Evolutionary conservation across 495 filamentous ascomycete species (phyloP).

Genomic region (Annulohypoxylon maeteangense): DNA sequence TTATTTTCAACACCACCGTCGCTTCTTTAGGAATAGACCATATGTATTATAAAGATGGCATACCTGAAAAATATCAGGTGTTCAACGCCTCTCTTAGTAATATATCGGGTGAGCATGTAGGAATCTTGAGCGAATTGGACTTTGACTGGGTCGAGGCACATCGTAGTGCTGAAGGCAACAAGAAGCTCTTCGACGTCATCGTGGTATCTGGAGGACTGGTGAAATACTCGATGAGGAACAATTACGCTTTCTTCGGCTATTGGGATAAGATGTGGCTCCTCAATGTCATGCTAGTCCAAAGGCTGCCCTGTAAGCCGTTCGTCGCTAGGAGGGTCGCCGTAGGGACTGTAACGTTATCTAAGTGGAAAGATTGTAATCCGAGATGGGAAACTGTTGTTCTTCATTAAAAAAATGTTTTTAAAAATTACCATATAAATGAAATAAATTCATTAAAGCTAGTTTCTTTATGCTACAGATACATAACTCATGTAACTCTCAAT

Average conservation of each 20-base stretch:
- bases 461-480: too few relatives aligned
- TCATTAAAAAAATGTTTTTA: neutral
- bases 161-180: neutral
- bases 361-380: constrained; percentile 1
- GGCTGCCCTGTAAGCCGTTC: neutral
- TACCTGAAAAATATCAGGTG: neutral
- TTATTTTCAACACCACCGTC: constrained; percentile 6
- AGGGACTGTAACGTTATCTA: neutral
- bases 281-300: neutral
- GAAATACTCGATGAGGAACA: neutral
- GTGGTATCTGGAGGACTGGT: neutral
- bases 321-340: constrained; percentile 2
- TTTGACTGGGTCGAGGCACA: neutral
- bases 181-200: neutral
- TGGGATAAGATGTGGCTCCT: neutral
- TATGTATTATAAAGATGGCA: neutral
- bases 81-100: neutral
- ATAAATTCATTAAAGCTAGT: neutral
- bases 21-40: neutral
- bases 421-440: too few relatives aligned
- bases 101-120: neutral
- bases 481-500: neutral
- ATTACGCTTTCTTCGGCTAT: neutral
- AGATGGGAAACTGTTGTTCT: constrained; percentile 6
- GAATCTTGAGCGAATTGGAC: neutral